These are phyloP conservation scores for Hibiscus mutabilis DNA, from an alignment of 345 rosid species.

Conservation along the genomic window DNA sequence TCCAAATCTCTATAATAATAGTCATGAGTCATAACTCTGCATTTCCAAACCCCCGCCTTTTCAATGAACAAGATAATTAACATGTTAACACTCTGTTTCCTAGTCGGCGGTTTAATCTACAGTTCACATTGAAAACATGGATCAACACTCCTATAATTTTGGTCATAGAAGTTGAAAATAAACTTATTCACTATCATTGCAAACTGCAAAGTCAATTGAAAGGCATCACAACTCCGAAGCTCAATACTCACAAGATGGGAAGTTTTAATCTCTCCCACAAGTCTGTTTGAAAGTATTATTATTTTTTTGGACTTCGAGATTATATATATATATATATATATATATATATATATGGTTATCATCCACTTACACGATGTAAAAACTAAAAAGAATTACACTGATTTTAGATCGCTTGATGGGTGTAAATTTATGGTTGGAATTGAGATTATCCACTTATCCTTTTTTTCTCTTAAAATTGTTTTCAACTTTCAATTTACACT, in stretches of 20 bases:
- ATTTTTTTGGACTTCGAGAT: no score
- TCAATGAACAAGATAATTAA: neutral
- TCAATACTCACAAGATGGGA: neutral
- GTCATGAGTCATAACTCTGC: neutral
- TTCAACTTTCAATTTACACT: no score
- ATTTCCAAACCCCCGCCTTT: neutral
- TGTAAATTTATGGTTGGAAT: no score
- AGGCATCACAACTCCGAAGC: neutral
- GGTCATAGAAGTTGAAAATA: neutral
- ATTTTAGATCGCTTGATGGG: no score
- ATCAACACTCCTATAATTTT: neutral
- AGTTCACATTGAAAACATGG: neutral
- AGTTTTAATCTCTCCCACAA: neutral
- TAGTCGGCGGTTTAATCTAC: neutral
- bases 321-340: neutral
- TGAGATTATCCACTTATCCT: no score
- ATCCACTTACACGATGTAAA: no score
- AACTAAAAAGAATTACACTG: no score
- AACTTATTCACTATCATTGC: neutral
- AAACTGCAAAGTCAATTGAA: neutral
- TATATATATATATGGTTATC: neutral
- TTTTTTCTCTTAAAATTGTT: no score
- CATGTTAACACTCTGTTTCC: neutral
- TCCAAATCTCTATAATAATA: neutral
- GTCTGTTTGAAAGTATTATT: neutral